Evolutionary conservation across 2,329 filamentous ascomycete species (phyloP).

Genomic region (Aspergillus pseudoglaucus): DNA sequence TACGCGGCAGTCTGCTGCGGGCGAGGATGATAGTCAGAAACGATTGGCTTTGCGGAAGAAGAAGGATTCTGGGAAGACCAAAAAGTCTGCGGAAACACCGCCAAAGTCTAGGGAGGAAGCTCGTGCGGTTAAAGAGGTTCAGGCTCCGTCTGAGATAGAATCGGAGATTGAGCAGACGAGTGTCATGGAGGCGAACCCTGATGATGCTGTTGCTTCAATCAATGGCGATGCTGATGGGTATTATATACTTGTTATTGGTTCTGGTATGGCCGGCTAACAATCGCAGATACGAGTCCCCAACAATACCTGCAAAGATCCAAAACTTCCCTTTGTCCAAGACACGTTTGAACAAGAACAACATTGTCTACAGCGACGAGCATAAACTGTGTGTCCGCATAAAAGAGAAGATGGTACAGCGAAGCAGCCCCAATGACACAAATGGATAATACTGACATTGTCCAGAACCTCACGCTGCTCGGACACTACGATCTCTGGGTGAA

Average conservation of each 20-base stretch:
- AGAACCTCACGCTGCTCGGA: constrained; percentile 44
- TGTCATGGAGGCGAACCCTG: constrained; percentile 14
- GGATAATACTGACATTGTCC: constrained; percentile 12
- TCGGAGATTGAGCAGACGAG: constrained; percentile 9
- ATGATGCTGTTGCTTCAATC: constrained; percentile 17
- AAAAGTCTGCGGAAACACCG: constrained; percentile 6
- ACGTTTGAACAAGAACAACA: constrained; percentile 29
- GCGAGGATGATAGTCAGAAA: constrained; percentile 11
- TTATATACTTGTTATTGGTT: not conserved
- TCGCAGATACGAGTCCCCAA: constrained; percentile 26
- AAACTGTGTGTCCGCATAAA: constrained; percentile 35
- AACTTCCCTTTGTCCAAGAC: constrained; percentile 37
- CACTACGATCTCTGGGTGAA: constrained; percentile 53
- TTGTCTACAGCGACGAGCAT: constrained; percentile 33
- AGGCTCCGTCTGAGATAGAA: constrained; percentile 13
- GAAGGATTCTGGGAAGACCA: constrained; percentile 4
- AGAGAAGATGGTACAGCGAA: constrained; percentile 30
- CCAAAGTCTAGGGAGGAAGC: constrained; percentile 1
- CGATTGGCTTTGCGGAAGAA: constrained; percentile 16
- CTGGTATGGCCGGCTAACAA: constrained; percentile 9
- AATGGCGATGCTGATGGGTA: constrained; percentile 23
- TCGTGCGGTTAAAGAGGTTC: not conserved
- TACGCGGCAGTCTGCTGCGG: constrained; percentile 5
- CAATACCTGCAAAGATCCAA: constrained; percentile 23
- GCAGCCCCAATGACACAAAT: not conserved